Base-by-base conservation (phyloP, 441 rosid genomes). In the Manihot esculenta region DNA sequence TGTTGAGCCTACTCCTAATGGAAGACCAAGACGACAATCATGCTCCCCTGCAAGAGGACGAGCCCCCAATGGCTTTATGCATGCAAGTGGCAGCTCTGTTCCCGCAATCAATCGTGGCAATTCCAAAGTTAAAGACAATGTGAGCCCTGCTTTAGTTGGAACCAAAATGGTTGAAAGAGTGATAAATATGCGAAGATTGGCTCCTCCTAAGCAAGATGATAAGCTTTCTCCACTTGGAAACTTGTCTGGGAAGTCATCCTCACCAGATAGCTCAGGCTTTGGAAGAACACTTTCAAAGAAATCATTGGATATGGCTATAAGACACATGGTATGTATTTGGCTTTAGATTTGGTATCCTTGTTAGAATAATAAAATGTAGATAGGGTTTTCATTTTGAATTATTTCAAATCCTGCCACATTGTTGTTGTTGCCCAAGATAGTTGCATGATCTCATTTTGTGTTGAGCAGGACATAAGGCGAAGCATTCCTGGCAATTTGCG, bases 81-180 rank as follows among this genome's bases (percentile, higher is more conserved):
- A 88, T 70, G 1, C 85, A 56, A 92, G 94, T 76, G 97, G 99
- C 48, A 79, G 97, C 85, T 95, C 98, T 68, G 97, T 95, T 78
- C 98, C 98, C 71, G 96, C 98, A 4, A 64, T 82, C 20, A 84
- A 72, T 74, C 96, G 97, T 70, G 79, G 76, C 15, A 80, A 84
- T 78, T 78, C 92, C 30, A 91, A 84, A 78, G 85, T 75, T 48
- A 84, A 76, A 69, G 97, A 92, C 81, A 86, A 84, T 68, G 86
- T 91, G 59, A 95, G 91, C 83, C 99, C 96, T 51, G 97, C 79
- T 38, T 51, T 89, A 72, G 85, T 89, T 69, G 99, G 99, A 62
- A 84, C 91, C 23, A 91, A 95, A 80, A 92, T 91, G 99, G 99
- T 95, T 51, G 99, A 95, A 63, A 88, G 99, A 83, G 92, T 95